Evolutionary conservation across 345 rosid species (phyloP).

Genomic region (Boechera divaricarpa): DNA sequence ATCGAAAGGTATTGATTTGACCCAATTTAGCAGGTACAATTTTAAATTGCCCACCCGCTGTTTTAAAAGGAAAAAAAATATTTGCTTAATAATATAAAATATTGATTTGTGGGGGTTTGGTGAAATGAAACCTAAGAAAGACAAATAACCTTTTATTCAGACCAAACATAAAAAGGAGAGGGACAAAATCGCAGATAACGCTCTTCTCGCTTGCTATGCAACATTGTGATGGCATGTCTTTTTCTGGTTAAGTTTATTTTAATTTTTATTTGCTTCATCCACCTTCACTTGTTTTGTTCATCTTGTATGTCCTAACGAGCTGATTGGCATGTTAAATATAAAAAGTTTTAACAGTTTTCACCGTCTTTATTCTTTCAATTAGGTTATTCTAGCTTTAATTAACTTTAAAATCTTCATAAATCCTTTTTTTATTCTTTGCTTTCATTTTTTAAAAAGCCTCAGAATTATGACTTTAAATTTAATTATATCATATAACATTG

Average conservation of each 20-base stretch:
- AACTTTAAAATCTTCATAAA: no score
- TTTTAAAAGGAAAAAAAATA: not conserved
- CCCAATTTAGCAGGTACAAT: not conserved
- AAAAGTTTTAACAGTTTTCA: no score
- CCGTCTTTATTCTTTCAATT: no score
- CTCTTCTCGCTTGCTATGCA: not conserved
- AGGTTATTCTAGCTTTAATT: no score
- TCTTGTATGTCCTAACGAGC: no score
- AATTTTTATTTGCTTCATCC: not conserved
- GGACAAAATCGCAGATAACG: slow-evolving; percentile 7
- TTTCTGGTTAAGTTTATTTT: not conserved
- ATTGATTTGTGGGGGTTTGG: not conserved
- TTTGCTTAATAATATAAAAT: not conserved
- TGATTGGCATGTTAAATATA: no score
- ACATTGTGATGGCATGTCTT: not conserved
- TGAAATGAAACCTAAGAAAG: slow-evolving; percentile 6
- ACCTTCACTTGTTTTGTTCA: not conserved
- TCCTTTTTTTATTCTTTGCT: no score
- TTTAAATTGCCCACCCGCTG: not conserved
- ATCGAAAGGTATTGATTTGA: not conserved
- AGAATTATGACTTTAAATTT: no score
- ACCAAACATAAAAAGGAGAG: not conserved
- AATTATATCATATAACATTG: no score
- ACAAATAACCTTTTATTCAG: slow-evolving; percentile 11
- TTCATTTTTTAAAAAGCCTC: no score